phyloP scores from a whole-genome alignment of 2,329 filamentous ascomycete species.

The Pestalotiopsis sp. region DNA sequence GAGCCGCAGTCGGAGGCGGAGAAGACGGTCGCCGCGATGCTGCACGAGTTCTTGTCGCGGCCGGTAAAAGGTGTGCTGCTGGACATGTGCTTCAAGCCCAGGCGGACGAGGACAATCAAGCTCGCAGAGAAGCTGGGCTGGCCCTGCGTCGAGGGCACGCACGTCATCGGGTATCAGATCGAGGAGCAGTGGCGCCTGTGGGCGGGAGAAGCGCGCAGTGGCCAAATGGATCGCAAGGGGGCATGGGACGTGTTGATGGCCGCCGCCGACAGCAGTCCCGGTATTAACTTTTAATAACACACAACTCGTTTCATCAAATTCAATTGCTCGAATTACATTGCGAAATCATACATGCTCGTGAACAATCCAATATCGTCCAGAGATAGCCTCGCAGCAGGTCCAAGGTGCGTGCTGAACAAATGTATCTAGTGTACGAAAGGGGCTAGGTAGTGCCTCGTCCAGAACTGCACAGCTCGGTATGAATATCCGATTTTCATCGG shows the following conservation, averaged over 20 bases:
- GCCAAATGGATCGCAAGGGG: not conserved
- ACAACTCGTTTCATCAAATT: not conserved
- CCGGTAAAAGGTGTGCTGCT: not conserved
- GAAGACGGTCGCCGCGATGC: not conserved
- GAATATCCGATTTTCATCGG: too few relatives aligned
- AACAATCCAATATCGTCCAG: too few relatives aligned
- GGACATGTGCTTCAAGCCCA: slow-evolving; percentile 9
- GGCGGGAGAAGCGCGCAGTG: not conserved
- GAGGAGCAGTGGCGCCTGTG: slow-evolving; percentile 2
- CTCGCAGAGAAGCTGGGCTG: not conserved
- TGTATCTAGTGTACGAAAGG: too few relatives aligned
- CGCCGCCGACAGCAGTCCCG: not conserved
- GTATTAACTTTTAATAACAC: not conserved
- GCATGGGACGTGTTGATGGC: not conserved
- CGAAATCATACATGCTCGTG: too few relatives aligned
- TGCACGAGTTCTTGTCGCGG: slow-evolving; percentile 4
- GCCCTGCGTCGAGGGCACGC: slow-evolving; percentile 5
- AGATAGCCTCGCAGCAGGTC: too few relatives aligned
- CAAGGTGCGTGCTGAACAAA: too few relatives aligned
- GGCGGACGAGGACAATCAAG: slow-evolving; percentile 3
- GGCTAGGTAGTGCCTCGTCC: too few relatives aligned
- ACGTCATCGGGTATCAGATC: slow-evolving; percentile 8
- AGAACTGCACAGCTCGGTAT: too few relatives aligned
- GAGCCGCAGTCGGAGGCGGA: not conserved
- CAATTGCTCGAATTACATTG: too few relatives aligned